Evolutionary conservation across 148 eudicot species (phyloP).

Genomic region (Cornus florida): DNA sequence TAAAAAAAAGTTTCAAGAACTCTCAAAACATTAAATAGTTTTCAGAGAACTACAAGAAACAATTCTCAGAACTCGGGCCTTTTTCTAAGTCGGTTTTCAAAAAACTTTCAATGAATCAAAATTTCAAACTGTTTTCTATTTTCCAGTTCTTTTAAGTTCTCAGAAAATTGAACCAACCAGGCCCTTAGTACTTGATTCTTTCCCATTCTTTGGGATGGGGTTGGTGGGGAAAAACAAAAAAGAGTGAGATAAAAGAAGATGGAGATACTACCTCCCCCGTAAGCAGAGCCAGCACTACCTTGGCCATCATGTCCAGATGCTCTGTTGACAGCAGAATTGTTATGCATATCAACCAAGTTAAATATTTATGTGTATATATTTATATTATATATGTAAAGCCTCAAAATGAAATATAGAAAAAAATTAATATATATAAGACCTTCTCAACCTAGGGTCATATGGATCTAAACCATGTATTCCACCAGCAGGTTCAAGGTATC

Average conservation of each 20-base stretch:
- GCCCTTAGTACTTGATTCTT: no score
- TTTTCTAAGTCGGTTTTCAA: no score
- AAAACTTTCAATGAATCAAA: no score
- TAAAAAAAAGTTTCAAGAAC: no score
- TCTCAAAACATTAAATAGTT: no score
- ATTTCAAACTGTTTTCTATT: no score
- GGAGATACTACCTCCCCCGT: slow-evolving; percentile 7
- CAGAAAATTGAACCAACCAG: no score
- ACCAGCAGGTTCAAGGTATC: slow-evolving; percentile 14
- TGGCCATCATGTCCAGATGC: slow-evolving; percentile 17
- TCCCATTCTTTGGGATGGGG: not conserved
- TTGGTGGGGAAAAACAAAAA: not conserved
- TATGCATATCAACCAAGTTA: not conserved
- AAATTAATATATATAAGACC: slow-evolving; percentile 2
- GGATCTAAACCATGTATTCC: slow-evolving; percentile 14
- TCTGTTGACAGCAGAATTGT: slow-evolving; percentile 10
- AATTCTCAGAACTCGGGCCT: no score
- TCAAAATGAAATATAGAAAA: not conserved
- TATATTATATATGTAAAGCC: not conserved
- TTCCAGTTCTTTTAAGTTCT: no score
- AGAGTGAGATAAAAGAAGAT: not conserved
- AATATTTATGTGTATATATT: no score
- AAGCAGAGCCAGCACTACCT: slow-evolving; percentile 11
- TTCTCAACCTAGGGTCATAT: slow-evolving; percentile 8
- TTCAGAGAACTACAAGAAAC: no score